Conservation (phyloP, 441 rosid species). For the Manihot esculenta region DNA sequence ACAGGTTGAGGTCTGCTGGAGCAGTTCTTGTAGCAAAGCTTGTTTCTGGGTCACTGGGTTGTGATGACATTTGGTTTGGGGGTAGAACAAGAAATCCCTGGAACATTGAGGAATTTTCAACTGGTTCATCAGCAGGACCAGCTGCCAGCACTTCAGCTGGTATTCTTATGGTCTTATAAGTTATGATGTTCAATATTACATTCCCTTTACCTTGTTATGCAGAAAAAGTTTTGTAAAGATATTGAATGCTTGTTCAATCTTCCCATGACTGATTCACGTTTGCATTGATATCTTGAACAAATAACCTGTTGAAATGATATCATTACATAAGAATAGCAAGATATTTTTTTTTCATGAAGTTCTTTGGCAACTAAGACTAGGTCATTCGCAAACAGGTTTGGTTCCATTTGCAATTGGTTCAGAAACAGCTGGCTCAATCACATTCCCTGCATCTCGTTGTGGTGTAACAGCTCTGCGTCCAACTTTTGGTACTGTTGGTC, state of each 20-base stretch:
- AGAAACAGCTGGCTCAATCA: slow-evolving; percentile 88
- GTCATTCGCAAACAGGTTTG: slow-evolving; percentile 48
- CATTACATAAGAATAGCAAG: not conserved
- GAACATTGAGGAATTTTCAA: slow-evolving; percentile 87
- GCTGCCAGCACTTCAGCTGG: slow-evolving; percentile 93
- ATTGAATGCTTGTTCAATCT: not conserved
- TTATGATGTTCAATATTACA: not conserved
- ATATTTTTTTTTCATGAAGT: slow-evolving; percentile 5
- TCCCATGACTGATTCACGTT: slow-evolving; percentile 2
- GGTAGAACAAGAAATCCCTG: slow-evolving; percentile 94
- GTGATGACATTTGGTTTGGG: slow-evolving; percentile 90
- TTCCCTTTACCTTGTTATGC: slow-evolving; percentile 8
- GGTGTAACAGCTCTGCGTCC: slow-evolving; percentile 90
- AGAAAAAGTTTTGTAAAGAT: not conserved
- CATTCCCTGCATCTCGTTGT: slow-evolving; percentile 82
- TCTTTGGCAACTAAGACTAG: too few relatives aligned
- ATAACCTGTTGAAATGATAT: not conserved
- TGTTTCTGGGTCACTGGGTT: slow-evolving; percentile 78
- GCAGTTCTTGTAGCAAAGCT: slow-evolving; percentile 86
- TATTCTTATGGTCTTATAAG: slow-evolving; percentile 27
- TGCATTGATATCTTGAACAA: not conserved
- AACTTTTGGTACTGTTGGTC: slow-evolving; percentile 79
- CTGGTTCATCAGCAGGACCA: slow-evolving; percentile 51
- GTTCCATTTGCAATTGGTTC: slow-evolving; percentile 97
- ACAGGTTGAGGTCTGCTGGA: slow-evolving; percentile 66